Evolutionary conservation across 345 rosid species (phyloP), one percentile per base, ranked within the genome.

Genomic region (Populus ilicifolia): DNA sequence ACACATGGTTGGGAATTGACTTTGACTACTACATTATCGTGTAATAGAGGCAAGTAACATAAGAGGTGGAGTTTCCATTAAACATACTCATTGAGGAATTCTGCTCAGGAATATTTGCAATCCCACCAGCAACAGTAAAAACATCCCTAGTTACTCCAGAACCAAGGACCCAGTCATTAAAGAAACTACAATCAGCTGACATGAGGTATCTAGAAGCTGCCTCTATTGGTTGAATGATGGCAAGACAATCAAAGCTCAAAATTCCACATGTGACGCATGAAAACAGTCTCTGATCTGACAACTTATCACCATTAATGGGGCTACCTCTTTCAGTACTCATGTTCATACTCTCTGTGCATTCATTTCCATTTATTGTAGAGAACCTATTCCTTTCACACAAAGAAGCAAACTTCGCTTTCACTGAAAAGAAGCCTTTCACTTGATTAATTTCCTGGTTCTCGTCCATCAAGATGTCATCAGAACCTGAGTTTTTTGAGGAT

Each of bases 211-310:
- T 85, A 48, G 97, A 90, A 21, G 97, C 91, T 75, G 88, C 86
- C 85, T 92, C 97, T 69, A 81, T 90, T 25, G 99, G 99, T 84
- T 89, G 94, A 83, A 94, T 70, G 64, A 96, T 75, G 72, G 99
- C 98, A 78, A 93, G 84, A 77, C 99, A 96, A 79, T 89, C 90
- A 83, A 91, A 94, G 83, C 93, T 83, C 86, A 92, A 83, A 75
- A 96, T 85, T 82, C 99, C 99, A 79, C 99, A 96, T 0, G 93
- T 89, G 73, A 89, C 97, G 73, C 99, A 96, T 16, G 97, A 88
- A 82, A 96, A 96, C 72, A 90, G 90, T 81, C 97, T 91, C 86
- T 92, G 99, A 86, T 92, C 91, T 0, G 97, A 89, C 75, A 91
- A 81, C 80, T 85, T 87, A 74, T 85, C 92, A 77, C 85, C 85